Base-by-base conservation (phyloP, 2,329 filamentous ascomycete genomes). In the Colletotrichum siamense region DNA sequence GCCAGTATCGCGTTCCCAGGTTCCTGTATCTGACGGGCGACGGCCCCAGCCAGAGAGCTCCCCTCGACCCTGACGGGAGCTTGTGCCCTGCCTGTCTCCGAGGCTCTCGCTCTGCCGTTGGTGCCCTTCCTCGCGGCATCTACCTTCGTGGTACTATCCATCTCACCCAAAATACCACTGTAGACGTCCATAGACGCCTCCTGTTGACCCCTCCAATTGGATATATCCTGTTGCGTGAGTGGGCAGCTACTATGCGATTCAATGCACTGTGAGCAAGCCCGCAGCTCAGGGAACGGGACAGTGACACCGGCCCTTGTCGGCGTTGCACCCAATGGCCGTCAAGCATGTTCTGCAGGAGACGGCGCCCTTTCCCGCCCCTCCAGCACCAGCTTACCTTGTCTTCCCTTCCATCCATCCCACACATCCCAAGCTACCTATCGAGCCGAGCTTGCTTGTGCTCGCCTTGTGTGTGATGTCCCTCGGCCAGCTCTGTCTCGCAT, bases 281-380 rank as follows among this genome's bases (percentile, higher is more conserved):
- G 32, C 63, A 6, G 57, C 57, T 59, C 57, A 69, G 69, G 73
- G 44, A 63, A 75, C 69, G 73, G 73, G 62, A 73, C 62, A 32
- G 32, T 30, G 62, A 68, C 24, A 64, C 63, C 26, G 26, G 28
- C 59, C 73, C 73, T 44, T 68, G 70, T 73, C 63, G 59, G 36
- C n/a, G 73, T 69, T 61, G 49, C 73, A 76, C 68, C 57, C 16
- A 36, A 24, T 76, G 69, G 57, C 36, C n/a, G 34, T 73, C 70
- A 55, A 63, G 73, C 57, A 73, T 76, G 64, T 73, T 65, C 73
- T 76, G 73, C 73, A 76, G 73, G 70, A 73, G 64, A 76, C 70
- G 73, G 57, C 69, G 57, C 32, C 30, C 73, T 73, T 64, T 76
- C 73, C 73, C 73, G 73, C 70, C 70, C 73, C 73, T 76, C 70